Evolutionary conservation across 495 filamentous ascomycete species (phyloP), one percentile per base, ranked within the genome.

Genomic region (Aspergillus funiculosus): DNA sequence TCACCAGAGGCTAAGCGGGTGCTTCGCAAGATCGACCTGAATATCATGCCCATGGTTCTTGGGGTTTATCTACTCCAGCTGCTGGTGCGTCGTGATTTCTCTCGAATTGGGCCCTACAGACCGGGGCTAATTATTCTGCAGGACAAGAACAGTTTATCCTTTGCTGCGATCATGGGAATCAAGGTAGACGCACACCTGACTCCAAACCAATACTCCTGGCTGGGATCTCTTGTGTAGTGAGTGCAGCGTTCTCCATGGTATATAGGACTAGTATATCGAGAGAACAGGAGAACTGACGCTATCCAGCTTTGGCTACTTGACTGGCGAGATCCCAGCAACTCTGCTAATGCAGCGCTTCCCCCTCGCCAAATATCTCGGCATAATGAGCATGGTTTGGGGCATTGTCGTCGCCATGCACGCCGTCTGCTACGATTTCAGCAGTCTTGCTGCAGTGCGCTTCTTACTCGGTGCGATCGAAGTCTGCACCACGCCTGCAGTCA

Each of bases 351-450:
- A 46, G 18, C 14, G 43, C 20, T 11, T 46, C 11, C 17, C 43
- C 1, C 20, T 46, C 2, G 10, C 18, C 29, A 35, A 46, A 18
- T 46, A 36, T 20, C 8, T 46, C 11, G 18, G 28, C 18, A 15
- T n/a, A 9, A 43, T 43, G 26, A 32, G 27, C 29, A 43, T 43
- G 25, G 5, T 43, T 7, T 43, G 40, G 40, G 40, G 40, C 6
- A 39, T 34, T 9, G 31, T 34, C 6, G 30, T 34, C 8, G 30
- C 30, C 7, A 10, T 34, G 3, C 30, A 34, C 30, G 30, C 30
- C 7, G 30, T 34, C 6, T 34, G 30, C 30, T 14, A 34, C 30
- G 2, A 34, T 14, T 34, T 34, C 13, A 6, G 10, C 3, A 15
- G 8, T 1, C 30, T 34, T 6, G 30, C 30, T 10, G 13, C 30